Percentiles rank a stretch among this genome's conserved stretches.
These are phyloP conservation scores for Auriscalpium microsporum DNA, from an alignment of 768 basidiomycete genomes.

Conservation along the genomic window DNA sequence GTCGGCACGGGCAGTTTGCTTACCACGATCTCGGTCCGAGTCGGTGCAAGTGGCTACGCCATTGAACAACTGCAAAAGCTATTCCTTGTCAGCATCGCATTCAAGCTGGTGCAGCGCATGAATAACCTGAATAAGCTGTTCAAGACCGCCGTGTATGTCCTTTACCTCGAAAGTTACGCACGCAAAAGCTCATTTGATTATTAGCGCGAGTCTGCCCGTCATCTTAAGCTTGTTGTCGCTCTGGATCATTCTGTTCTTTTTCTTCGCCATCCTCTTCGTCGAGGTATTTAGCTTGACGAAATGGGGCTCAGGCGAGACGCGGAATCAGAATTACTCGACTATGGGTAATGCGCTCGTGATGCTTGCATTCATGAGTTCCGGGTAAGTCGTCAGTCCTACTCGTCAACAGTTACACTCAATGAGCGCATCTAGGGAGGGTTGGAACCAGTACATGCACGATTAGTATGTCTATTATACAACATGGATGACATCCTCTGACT, in stretches of 20 bases:
- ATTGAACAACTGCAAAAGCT: constrained; percentile 74
- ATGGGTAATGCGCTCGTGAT: constrained; percentile 78
- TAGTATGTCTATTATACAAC: constrained; percentile 44
- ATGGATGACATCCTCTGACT: constrained; percentile 1
- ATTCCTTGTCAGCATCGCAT: constrained; percentile 86
- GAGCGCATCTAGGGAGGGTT: constrained; percentile 61
- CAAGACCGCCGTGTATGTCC: constrained; percentile 85
- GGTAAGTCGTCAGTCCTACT: constrained; percentile 41
- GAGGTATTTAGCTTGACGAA: constrained; percentile 92
- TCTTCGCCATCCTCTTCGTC: constrained; percentile 81
- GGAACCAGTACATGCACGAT: constrained; percentile 98
- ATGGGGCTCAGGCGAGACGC: constrained; percentile 62
- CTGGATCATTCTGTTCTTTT: constrained; percentile 86
- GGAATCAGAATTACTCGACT: constrained; percentile 69
- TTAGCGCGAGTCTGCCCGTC: constrained; percentile 75
- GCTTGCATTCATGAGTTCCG: constrained; percentile 88
- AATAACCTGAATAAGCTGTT: constrained; percentile 89
- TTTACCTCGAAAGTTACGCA: neutral
- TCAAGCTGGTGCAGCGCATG: constrained; percentile 88
- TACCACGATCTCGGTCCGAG: constrained; percentile 68
- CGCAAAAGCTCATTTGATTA: neutral
- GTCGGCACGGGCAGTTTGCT: constrained; percentile 75
- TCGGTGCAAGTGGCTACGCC: constrained; percentile 40
- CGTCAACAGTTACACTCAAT: neutral
- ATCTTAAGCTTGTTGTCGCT: constrained; percentile 79